Conservation (phyloP, 2,329 filamentous ascomycete species). For the Akanthomyces lecanii region DNA sequence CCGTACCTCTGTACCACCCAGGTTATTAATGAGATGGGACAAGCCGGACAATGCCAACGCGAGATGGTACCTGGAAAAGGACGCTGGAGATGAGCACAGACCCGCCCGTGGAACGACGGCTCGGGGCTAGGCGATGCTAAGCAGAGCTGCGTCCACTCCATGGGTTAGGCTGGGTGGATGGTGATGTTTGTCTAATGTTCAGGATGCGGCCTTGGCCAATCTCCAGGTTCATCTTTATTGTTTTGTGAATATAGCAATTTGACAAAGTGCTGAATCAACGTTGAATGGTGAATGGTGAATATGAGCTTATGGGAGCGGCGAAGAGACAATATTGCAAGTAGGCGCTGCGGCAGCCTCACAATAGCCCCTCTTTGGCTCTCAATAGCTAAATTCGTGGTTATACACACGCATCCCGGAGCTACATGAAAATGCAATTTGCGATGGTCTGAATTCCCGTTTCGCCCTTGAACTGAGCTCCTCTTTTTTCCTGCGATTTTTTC, state of each 20-base stretch:
- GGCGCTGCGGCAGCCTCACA: background rate
- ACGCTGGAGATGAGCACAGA: conserved; percentile 11
- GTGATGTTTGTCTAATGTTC: background rate
- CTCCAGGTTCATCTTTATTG: background rate
- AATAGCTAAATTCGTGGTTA: background rate
- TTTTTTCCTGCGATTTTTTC: background rate
- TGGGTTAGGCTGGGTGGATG: background rate
- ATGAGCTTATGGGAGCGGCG: background rate
- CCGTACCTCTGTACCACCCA: background rate
- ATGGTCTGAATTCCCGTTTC: conserved; percentile 6
- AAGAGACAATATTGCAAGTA: background rate
- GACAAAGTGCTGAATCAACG: background rate
- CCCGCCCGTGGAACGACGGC: background rate
- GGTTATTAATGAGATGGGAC: background rate
- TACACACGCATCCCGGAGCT: background rate
- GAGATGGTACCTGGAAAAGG: conserved; percentile 4
- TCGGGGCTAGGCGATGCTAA: background rate
- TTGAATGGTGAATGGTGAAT: background rate
- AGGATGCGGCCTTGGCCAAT: no score
- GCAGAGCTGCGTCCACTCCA: background rate
- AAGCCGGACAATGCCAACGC: background rate
- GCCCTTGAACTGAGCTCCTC: conserved; percentile 11
- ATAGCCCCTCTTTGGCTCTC: background rate
- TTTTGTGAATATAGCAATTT: background rate
- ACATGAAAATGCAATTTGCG: conserved; percentile 13